Conservation (phyloP, 139 green algal genomes). For the Micromonas commoda region DNA sequence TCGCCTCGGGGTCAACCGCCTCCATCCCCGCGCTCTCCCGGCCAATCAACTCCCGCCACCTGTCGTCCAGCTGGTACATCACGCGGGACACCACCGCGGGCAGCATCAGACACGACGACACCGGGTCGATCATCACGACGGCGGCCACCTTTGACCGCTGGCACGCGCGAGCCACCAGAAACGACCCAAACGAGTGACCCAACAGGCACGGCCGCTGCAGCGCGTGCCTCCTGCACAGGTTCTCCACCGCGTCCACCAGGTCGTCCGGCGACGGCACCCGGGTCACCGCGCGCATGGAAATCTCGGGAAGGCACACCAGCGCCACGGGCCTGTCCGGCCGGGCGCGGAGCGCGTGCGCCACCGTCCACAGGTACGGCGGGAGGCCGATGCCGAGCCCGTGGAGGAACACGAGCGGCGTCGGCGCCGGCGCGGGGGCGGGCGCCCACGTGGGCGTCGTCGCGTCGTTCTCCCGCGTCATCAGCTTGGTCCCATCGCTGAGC, state of each 20-base stretch:
- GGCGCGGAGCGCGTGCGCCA: background rate
- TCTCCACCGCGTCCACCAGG: background rate
- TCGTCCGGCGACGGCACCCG: background rate
- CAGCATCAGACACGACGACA: background rate
- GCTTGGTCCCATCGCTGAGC: background rate
- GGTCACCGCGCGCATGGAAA: background rate
- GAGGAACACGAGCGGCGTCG: background rate
- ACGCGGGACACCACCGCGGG: background rate
- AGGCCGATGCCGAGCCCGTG: constrained; percentile 7
- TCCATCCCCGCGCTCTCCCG: background rate
- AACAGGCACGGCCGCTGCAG: background rate
- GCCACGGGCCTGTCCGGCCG: background rate
- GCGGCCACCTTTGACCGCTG: background rate
- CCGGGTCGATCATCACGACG: background rate
- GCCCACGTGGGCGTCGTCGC: too few relatives aligned
- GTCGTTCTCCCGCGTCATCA: background rate
- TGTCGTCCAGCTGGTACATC: background rate
- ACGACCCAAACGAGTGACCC: constrained; percentile 9
- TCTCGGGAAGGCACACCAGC: background rate
- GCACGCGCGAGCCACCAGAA: constrained; percentile 3
- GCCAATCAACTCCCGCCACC: background rate
- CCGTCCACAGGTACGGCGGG: background rate
- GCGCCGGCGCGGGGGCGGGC: too few relatives aligned
- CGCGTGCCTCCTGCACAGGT: background rate
- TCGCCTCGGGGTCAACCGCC: background rate